Conservation (phyloP, 805 yeast genomes). For the Ogataea chonburiensis region DNA sequence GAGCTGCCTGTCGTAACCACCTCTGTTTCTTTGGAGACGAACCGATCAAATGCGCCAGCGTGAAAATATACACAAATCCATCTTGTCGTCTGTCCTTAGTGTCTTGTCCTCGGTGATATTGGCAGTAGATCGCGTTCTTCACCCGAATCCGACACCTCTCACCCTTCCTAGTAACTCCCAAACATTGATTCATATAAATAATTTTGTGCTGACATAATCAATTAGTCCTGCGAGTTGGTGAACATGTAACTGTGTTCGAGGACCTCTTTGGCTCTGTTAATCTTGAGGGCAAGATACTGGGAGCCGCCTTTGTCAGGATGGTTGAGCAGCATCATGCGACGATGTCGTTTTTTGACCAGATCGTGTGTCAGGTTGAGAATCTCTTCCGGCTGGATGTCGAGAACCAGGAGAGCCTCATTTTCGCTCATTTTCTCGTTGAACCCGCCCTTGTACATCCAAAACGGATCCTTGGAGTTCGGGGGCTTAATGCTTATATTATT, state of each 20-base stretch:
- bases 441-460: conserved; percentile 53
- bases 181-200: conserved; percentile 35
- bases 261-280: conserved; percentile 81
- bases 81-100: no score
- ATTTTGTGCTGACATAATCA: conserved; percentile 9
- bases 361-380: conserved; percentile 47
- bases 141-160: conserved; percentile 37
- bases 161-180: conserved; percentile 43
- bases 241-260: conserved; percentile 61
- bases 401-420: conserved; percentile 64
- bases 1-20: conserved; percentile 41
- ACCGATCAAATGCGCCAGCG: conserved; percentile 40
- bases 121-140: conserved; percentile 27
- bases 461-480: conserved; percentile 18
- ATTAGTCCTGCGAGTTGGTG: conserved; percentile 21
- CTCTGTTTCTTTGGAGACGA: conserved; percentile 29
- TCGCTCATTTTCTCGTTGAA: conserved; percentile 66
- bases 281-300: conserved; percentile 75
- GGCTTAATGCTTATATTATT: conserved; percentile 34
- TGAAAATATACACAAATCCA: conserved; percentile 53
- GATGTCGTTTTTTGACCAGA: conserved; percentile 66
- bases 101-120: conserved; percentile 35
- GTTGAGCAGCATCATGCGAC: conserved; percentile 73
- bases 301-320: conserved; percentile 93
- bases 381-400: conserved; percentile 57